phyloP scores from a whole-genome alignment of 2,329 filamentous ascomycete species.

The Colletotrichum sp. region DNA sequence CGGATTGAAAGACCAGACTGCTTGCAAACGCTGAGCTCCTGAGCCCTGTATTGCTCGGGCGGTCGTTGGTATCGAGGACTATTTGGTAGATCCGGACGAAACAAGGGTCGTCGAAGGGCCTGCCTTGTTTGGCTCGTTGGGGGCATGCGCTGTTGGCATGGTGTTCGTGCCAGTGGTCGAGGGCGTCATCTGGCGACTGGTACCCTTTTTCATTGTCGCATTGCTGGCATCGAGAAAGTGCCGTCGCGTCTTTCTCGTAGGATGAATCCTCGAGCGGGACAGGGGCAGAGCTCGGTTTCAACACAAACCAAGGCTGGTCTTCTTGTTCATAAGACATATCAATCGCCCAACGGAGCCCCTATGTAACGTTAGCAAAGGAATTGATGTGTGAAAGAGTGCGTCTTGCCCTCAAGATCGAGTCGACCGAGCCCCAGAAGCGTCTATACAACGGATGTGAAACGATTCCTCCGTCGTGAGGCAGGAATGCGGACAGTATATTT shows the following conservation, averaged over 20 bases:
- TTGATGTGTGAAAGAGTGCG: not conserved
- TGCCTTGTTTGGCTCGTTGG: not conserved
- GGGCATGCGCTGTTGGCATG: not conserved
- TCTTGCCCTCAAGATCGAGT: slow-evolving; percentile 22
- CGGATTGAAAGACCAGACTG: not conserved
- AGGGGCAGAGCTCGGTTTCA: not conserved
- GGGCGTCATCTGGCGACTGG: not conserved
- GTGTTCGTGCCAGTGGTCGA: not conserved
- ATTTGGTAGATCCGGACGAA: not conserved
- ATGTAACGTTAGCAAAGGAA: not conserved
- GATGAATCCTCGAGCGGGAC: not conserved
- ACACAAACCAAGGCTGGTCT: not conserved
- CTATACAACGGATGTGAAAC: slow-evolving; percentile 4
- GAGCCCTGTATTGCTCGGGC: not conserved
- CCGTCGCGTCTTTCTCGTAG: not conserved
- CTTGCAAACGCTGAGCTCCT: not conserved
- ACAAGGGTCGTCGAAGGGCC: not conserved
- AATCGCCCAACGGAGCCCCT: not conserved
- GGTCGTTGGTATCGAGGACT: not conserved
- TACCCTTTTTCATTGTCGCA: not conserved
- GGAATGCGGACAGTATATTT: not conserved
- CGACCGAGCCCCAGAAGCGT: slow-evolving; percentile 24
- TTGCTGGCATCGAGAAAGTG: not conserved
- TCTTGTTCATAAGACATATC: not conserved
- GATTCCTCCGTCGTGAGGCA: not conserved